These are phyloP conservation scores for Gossypioides kirkii DNA, from an alignment of 345 rosid species.

Conservation along the genomic window DNA sequence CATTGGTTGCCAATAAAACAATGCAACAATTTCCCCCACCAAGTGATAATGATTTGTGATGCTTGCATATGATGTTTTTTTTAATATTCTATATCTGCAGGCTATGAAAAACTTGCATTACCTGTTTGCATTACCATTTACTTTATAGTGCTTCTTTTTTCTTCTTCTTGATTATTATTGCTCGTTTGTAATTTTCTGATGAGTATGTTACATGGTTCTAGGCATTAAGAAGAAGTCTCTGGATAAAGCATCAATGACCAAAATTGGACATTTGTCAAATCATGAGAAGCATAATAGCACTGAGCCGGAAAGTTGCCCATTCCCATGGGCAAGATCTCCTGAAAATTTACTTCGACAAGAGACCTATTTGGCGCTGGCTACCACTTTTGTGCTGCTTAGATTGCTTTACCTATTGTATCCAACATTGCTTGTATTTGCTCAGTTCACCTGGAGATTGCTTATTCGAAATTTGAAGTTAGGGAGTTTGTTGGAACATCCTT, in stretches of 20 bases:
- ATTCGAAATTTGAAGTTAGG: slow-evolving; percentile 39
- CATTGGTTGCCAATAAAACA: neutral
- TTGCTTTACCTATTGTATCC: slow-evolving; percentile 54
- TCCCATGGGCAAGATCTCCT: slow-evolving; percentile 96
- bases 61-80: neutral
- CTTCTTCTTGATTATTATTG: neutral
- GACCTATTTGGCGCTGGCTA: slow-evolving; percentile 73
- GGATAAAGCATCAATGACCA: slow-evolving; percentile 35
- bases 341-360: slow-evolving; percentile 79
- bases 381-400: slow-evolving; percentile 61
- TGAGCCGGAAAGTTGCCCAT: slow-evolving; percentile 81
- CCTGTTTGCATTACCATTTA: neutral
- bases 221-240: slow-evolving; percentile 45
- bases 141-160: neutral
- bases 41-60: neutral
- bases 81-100: neutral
- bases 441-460: slow-evolving; percentile 45
- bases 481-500: slow-evolving; percentile 62
- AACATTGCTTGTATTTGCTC: slow-evolving; percentile 33
- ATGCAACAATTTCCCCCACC: neutral
- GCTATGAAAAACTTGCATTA: neutral
- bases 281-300: slow-evolving; percentile 40
- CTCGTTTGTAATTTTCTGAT: slow-evolving; percentile 5
- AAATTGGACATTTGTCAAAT: slow-evolving; percentile 32
- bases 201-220: slow-evolving; percentile 21